Percentiles rank a stretch among this genome's conserved stretches.
Conservation (phyloP, 345 rosid species). For the Eucalyptus erythrocorys region DNA sequence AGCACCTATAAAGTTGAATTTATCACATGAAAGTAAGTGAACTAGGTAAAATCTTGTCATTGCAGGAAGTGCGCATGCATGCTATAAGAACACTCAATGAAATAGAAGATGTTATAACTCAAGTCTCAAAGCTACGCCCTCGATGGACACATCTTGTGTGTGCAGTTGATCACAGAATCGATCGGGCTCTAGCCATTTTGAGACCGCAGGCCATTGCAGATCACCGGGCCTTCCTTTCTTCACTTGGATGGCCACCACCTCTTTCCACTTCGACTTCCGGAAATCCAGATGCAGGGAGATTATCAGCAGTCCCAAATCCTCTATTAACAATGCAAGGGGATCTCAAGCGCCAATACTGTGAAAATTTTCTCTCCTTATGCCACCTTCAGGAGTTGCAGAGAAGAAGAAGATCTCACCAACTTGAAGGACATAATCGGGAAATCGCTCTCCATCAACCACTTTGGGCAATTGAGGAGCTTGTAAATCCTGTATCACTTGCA, state of each 20-base stretch:
- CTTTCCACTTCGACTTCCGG: conserved; percentile 51
- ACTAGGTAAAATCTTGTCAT: background rate
- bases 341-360: conserved; percentile 60
- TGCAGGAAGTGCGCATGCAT: conserved; percentile 45
- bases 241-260: conserved; percentile 92
- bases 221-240: conserved; percentile 64
- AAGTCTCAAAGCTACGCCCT: conserved; percentile 51
- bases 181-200: conserved; percentile 76
- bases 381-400: conserved; percentile 74
- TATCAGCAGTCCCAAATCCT: conserved; percentile 44
- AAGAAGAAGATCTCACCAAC: conserved; percentile 77
- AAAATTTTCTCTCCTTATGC: conserved; percentile 73
- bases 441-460: conserved; percentile 70
- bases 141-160: conserved; percentile 69
- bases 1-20: background rate
- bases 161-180: conserved; percentile 89
- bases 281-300: conserved; percentile 27
- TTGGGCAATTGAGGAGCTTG: conserved; percentile 98
- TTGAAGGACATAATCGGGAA: conserved; percentile 52
- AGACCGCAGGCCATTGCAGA: conserved; percentile 94
- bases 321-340: conserved; percentile 77
- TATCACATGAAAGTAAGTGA: background rate
- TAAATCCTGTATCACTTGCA: conserved; percentile 68
- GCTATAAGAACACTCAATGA: conserved; percentile 49
- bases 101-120: conserved; percentile 57